These are phyloP conservation scores for Trichosanthes cucumerina DNA, from an alignment of 306 rosid genomes.

Conservation along the genomic window DNA sequence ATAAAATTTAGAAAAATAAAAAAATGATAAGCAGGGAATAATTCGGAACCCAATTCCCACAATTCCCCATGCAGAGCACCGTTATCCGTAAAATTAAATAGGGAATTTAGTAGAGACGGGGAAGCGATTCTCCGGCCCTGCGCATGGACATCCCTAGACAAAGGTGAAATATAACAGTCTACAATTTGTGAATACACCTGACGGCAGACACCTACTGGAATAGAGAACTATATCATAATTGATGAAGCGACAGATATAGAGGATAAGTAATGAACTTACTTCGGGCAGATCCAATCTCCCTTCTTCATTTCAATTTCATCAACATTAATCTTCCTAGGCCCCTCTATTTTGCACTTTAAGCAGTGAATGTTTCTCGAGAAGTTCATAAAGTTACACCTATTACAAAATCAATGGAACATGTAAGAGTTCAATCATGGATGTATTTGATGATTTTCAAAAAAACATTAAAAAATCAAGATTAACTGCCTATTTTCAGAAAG, in stretches of 20 bases:
- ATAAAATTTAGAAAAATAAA: no score
- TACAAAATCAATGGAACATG: conserved; percentile 19
- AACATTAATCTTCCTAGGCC: conserved; percentile 29
- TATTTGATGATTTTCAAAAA: neutral
- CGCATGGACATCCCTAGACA: no score
- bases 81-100: no score
- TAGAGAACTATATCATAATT: neutral
- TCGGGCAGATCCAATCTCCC: conserved; percentile 85
- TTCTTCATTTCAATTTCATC: conserved; percentile 45
- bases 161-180: neutral
- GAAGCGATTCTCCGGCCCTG: no score
- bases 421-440: neutral
- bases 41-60: no score
- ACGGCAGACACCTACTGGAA: neutral
- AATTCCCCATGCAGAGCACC: no score
- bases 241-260: neutral
- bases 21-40: no score
- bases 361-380: conserved; percentile 60
- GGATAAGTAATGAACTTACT: conserved; percentile 28
- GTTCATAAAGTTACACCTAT: conserved; percentile 79
- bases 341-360: conserved; percentile 55
- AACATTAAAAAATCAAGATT: neutral
- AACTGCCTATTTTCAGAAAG: neutral
- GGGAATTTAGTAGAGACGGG: no score
- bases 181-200: neutral